These are phyloP conservation scores for Quercus wislizeni DNA, from an alignment of 306 rosid species.

Conservation along the genomic window DNA sequence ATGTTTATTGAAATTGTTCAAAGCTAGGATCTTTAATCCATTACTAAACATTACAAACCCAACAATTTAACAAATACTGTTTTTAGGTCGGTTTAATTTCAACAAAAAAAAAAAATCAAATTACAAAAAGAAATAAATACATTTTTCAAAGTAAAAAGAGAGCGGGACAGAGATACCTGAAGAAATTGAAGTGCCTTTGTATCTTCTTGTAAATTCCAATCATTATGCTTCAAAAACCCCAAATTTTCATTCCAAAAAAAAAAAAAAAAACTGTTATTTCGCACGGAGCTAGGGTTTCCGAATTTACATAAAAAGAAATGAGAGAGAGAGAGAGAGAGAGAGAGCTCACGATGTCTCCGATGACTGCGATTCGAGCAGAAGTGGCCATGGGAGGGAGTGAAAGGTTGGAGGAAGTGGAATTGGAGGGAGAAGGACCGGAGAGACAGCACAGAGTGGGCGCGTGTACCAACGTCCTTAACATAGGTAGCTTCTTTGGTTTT, in stretches of 20 bases:
- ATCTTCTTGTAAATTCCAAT: conserved; percentile 81
- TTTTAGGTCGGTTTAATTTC: no score
- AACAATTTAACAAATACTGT: not conserved
- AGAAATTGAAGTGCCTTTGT: conserved; percentile 65
- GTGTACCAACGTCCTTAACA: conserved; percentile 54
- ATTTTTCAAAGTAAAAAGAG: not conserved
- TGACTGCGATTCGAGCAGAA: conserved; percentile 66
- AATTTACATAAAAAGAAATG: not conserved
- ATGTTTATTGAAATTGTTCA: not conserved
- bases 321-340: conserved; percentile 7
- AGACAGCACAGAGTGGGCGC: conserved; percentile 33
- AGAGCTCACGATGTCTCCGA: conserved; percentile 71
- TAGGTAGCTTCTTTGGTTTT: not conserved
- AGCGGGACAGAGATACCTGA: conserved; percentile 40
- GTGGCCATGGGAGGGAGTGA: conserved; percentile 58
- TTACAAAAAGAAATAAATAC: not conserved
- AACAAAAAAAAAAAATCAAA: no score
- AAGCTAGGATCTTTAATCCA: not conserved
- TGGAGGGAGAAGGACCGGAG: conserved; percentile 9
- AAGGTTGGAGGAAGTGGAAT: not conserved
- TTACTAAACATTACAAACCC: not conserved
- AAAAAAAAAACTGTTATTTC: not conserved
- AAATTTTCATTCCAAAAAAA: not conserved
- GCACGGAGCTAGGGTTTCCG: not conserved
- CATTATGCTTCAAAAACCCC: conserved; percentile 56